phyloP scores from a whole-genome alignment of 1,284 basidiomycete genomes.

The Marasmius sp. region DNA sequence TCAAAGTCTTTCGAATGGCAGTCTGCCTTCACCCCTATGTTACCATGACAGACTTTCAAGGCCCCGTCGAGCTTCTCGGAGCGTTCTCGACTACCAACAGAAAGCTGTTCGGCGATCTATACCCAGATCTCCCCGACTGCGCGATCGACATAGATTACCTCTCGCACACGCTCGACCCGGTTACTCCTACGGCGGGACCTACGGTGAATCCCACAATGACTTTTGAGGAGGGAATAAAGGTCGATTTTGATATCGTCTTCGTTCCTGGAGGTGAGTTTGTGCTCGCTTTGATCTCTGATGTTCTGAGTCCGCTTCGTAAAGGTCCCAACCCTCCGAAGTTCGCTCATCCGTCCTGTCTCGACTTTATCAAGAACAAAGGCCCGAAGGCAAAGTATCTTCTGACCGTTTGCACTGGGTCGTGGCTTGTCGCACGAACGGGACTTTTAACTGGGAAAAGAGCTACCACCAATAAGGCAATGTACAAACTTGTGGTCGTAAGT shows the following conservation, averaged over 20 bases:
- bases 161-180: conserved; percentile 19
- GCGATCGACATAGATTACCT: conserved; percentile 19
- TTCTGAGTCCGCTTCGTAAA: background rate
- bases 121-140: conserved; percentile 11
- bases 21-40: conserved; percentile 29
- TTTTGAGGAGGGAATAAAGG: conserved; percentile 13
- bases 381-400: conserved; percentile 21
- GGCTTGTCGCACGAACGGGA: conserved; percentile 23
- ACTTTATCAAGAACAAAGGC: conserved; percentile 23
- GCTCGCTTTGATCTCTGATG: background rate
- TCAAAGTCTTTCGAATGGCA: conserved; percentile 16
- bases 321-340: background rate
- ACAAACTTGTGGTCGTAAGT: conserved; percentile 16
- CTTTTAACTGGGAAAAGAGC: conserved; percentile 23
- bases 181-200: conserved; percentile 18
- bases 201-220: conserved; percentile 16
- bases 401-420: conserved; percentile 25
- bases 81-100: conserved; percentile 24
- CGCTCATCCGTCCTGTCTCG: conserved; percentile 15
- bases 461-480: conserved; percentile 25
- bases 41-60: conserved; percentile 30
- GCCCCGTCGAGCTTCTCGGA: conserved; percentile 29
- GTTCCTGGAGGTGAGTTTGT: conserved; percentile 20
- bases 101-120: background rate
- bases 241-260: conserved; percentile 22